A percentile compares a stretch with the other conserved stretches of the same genome.
phyloP scores from a whole-genome alignment of 2,329 filamentous ascomycete genomes.

The Fusarium sp. region DNA sequence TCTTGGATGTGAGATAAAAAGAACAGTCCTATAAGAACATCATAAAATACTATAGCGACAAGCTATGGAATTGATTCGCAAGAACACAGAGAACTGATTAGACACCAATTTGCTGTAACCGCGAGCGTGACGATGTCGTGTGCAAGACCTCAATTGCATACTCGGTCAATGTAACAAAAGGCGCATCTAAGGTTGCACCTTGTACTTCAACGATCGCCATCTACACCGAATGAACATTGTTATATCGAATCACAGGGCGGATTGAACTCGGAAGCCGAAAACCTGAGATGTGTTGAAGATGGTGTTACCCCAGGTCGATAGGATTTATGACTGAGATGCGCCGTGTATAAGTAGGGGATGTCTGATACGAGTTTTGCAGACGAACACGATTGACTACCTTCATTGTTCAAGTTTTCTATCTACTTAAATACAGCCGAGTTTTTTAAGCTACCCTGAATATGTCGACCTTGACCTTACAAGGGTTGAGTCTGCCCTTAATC shows the following conservation, averaged over 20 bases:
- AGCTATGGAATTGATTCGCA: neutral
- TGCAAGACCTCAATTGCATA: neutral
- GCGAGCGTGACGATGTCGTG: neutral
- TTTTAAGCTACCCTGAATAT: too few species aligned
- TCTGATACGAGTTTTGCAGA: neutral
- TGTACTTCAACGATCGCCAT: neutral
- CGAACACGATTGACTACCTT: too few species aligned
- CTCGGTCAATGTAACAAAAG: neutral
- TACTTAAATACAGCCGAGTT: neutral
- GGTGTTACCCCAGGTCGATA: neutral
- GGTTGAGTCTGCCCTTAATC: too few species aligned
- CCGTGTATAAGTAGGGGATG: neutral
- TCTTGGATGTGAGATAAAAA: neutral
- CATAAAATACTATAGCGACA: neutral
- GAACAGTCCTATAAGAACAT: neutral
- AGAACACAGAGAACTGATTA: neutral
- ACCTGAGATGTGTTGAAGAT: neutral
- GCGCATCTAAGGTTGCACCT: neutral
- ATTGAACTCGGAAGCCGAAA: neutral
- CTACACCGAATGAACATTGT: accelerated
- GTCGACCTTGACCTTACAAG: too few species aligned
- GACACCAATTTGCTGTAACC: neutral
- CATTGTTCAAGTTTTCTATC: constrained; percentile 1
- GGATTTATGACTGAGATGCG: too few species aligned
- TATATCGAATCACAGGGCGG: neutral